Evolutionary conservation across 2,329 filamentous ascomycete genomes (phyloP).

Genomic region (Diaporthe eres): DNA sequence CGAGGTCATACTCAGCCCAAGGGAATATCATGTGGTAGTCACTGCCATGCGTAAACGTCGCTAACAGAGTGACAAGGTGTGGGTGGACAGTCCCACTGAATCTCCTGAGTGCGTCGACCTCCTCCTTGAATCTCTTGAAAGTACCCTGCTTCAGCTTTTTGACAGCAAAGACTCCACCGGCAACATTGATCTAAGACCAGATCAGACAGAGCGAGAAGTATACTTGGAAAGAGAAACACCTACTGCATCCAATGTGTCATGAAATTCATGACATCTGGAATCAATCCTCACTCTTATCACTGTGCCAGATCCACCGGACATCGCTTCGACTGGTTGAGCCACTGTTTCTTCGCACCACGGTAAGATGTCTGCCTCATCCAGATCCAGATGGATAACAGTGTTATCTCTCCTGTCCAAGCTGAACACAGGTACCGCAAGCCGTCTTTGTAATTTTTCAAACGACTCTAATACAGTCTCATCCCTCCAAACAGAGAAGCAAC

Average conservation of each 20-base stretch:
- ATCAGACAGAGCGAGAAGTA: no score
- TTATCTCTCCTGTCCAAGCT: neutral
- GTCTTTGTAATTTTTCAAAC: neutral
- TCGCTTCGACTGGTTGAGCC: neutral
- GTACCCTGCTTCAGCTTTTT: neutral
- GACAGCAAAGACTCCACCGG: slow-evolving; percentile 19
- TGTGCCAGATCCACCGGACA: slow-evolving; percentile 22
- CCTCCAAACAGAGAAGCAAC: neutral
- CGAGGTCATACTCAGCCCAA: slow-evolving; percentile 30
- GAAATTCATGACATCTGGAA: slow-evolving; percentile 1
- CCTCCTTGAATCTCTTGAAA: neutral
- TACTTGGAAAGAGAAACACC: neutral
- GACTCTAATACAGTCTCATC: no score
- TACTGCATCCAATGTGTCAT: slow-evolving; percentile 15
- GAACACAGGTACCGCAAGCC: neutral
- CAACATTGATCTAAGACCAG: slow-evolving; percentile 22
- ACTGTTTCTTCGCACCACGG: slow-evolving; percentile 22
- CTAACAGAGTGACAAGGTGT: slow-evolving; percentile 34
- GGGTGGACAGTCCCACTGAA: slow-evolving; percentile 19
- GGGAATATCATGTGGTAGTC: slow-evolving; percentile 36
- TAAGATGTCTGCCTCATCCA: neutral
- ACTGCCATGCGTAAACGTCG: neutral
- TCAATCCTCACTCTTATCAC: slow-evolving; percentile 16
- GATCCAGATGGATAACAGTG: neutral
- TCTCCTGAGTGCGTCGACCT: slow-evolving; percentile 14